Evolutionary conservation across 202 grass and related monocot species (phyloP), one percentile per base, ranked within the genome.

Genomic region (Zizania palustris): DNA sequence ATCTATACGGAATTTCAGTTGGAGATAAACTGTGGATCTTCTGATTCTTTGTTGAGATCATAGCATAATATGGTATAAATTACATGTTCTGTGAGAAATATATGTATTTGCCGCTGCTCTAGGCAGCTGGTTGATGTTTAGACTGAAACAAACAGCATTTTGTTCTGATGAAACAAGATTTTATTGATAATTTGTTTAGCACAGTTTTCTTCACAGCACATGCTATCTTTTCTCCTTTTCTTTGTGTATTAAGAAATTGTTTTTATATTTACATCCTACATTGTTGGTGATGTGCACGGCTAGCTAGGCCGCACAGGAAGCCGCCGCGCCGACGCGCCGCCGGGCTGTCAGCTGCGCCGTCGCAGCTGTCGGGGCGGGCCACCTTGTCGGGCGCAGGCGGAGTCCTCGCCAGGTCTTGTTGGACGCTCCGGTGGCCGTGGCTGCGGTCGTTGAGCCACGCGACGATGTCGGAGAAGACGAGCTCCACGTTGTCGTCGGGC

Each of bases 381-480:
- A 82, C 59, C 40, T 82, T 36, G n/a, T 37, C 43, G 9, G 49
- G 63, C 5, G 22, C 39, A 0, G 38, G 5, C 5, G 10, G 55
- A 10, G 33, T 11, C 5, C 65, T 46, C 15, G 42, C 39, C 48
- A 9, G 53, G 12, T 71, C 45, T 6, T 73, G 49, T 1, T 76
- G 45, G 0, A 16, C 51, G 1, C 68, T 53, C 80, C 82, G 75
- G 0, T 54, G 69, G 12, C 57, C 56, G 13, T 53, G 61, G 33
- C 87, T 90, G 20, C 83, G 85, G 4, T 78, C 59, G 0, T 89
- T 6, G 11, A 99, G 89, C 92, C 96, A 99, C 0, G 74, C 6
- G 1, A 95, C 73, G 16, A 95, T 89, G 81, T 99, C 92, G 3
- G 87, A 57, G 20, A 99, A 99, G 55, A 95, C 85, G 7, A 80